Base-by-base conservation (phyloP, 1,284 basidiomycete species). In the Cutaneotrichosporon curvatum region DNA sequence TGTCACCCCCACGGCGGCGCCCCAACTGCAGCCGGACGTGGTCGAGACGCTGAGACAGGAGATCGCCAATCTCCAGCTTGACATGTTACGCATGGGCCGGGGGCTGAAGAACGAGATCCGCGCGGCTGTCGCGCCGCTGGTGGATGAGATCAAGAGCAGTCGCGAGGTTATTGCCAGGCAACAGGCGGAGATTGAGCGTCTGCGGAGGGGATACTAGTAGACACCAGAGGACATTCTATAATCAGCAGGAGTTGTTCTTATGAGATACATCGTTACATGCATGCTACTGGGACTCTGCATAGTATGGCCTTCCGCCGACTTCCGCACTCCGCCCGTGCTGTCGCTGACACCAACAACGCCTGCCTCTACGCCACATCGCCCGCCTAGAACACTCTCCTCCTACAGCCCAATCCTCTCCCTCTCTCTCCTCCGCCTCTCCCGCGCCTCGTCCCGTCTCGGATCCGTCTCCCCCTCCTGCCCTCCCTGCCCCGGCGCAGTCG, bases 61-160 rank as follows among this genome's bases (percentile, higher is more conserved):
- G 45, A 55, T 65, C 31, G 53, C 50, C 7, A 56, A 59, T 40
- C 41, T 65, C 37, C 61, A 63, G 38, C 21, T 65, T 23, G 61
- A 65, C 47, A 63, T 65, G 60, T 43, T 65, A 18, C 47, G 61
- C 30, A 62, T 65, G 62, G 53, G 56, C 5, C 43, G 62, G 16
- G 47, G 45, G 12, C 45, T 62, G 3, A 61, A 57, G 51, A 60
- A 59, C 38, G 61, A 65, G 38, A 62, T 63, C 21, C 53, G 57
- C 15, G 23, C 37, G 15, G 58, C 63, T 0, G 46, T 61, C 30
- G 30, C 47, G n/a, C 57, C 58, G 10, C 40, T 65, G 2, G 37
- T 50, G 2, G 53, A 54, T 12, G 60, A 65, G 51, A 36, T 63
- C 30, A 38, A 46, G 18, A 40, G 32, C n/a, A 59, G 55, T 34